Evolutionary conservation across 164 flowering plant species (phyloP), one percentile per base, ranked within the genome.

Genomic region (Annona squamosa): DNA sequence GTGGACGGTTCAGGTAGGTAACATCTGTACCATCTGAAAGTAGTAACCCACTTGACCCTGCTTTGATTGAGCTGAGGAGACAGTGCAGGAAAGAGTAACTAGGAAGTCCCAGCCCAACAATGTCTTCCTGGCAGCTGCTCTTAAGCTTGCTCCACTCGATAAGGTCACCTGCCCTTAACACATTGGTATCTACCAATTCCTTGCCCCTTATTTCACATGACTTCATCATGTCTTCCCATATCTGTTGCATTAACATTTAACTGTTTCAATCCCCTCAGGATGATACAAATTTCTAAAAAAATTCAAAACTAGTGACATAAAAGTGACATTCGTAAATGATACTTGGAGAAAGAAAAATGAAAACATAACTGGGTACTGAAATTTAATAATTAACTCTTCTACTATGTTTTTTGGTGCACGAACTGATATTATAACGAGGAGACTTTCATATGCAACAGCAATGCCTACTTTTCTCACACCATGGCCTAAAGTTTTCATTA

Each of bases 1-100:
- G 87, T 2, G 98, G 98, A 72, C 91, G 81, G 59, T 94, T 94
- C 70, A 81, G 74, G 75, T 88, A 77, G 71, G 82, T 94, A 43
- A 94, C 75, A 74, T 90, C 97, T 43, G 85, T 65, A 45, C 84
- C 89, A 77, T 91, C 94, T 61, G 77, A 65, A 72, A 91, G 73
- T 72, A 94, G 9, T 41, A 92, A 18, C 5, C 98, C 98, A 63
- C 46, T 75, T 3, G 94, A 78, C 67, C 93, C 93, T 10, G 86
- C 78, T 77, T 83, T 86, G 52, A 92, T 94, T 63, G 97, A 91
- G 73, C 72, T 4, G 41, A 89, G 76, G n/a, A 94, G 77, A 65
- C 78, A 75, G 37, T 82, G 88, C 69, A 94, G 73, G 64, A 80
- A 73, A 5, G 97, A 67, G 76, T 84, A 92, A 77, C 84, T 80